A percentile compares a stretch with the other conserved stretches of the same genome.
These are phyloP conservation scores for Graphilbum fragrans DNA, from an alignment of 2,329 filamentous ascomycete species.

Conservation along the genomic window DNA sequence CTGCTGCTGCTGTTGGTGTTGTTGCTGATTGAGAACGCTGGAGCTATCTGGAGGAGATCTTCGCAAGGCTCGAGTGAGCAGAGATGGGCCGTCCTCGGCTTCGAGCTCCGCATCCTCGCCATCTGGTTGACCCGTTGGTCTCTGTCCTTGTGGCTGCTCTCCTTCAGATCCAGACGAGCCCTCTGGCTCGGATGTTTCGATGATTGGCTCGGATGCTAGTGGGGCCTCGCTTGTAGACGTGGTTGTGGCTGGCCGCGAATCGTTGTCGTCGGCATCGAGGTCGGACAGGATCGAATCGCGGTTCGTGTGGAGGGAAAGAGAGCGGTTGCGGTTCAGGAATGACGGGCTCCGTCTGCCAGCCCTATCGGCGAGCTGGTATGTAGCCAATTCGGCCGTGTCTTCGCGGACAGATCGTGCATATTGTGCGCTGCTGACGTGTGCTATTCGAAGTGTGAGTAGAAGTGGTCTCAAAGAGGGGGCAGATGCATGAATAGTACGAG, in stretches of 20 bases:
- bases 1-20: not conserved
- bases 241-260: not conserved
- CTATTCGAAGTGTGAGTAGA: conserved; percentile 16
- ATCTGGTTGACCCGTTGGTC: not conserved
- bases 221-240: conserved; percentile 6
- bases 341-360: conserved; percentile 29
- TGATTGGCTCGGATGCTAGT: conserved; percentile 36
- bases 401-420: conserved; percentile 72
- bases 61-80: conserved; percentile 8
- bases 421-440: conserved; percentile 53
- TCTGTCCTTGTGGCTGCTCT: not conserved
- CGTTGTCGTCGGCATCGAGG: conserved; percentile 13
- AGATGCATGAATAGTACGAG: not conserved
- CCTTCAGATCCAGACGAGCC: conserved; percentile 1
- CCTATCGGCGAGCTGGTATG: conserved; percentile 62
- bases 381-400: conserved; percentile 78
- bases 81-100: conserved; percentile 6
- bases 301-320: conserved; percentile 18
- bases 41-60: conserved; percentile 8
- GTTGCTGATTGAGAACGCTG: not conserved
- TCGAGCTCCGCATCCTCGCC: not conserved
- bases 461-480: not conserved
- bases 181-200: conserved; percentile 31
- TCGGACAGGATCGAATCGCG: conserved; percentile 12
- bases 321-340: conserved; percentile 29